A percentile compares a stretch with the other conserved stretches of the same genome.
Evolutionary conservation across 176 grass and related monocot species (phyloP).

Genomic region (Alopecurus myosuroides): DNA sequence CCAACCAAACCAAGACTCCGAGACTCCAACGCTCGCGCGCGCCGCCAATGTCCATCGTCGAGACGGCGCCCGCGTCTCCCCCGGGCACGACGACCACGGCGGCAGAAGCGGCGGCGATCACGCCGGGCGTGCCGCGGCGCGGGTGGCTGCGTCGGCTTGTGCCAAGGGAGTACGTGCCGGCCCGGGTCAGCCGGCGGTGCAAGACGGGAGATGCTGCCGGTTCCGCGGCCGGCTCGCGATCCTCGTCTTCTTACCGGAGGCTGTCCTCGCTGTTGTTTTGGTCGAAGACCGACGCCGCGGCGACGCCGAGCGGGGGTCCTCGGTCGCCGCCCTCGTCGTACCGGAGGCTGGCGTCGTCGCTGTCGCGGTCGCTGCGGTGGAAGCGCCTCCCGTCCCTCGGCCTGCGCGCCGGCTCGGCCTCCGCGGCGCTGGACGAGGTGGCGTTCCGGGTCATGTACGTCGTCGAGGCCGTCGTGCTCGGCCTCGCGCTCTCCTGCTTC

Average conservation of each 20-base stretch:
- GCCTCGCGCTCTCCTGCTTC: slow-evolving; percentile 79
- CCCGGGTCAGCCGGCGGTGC: slow-evolving; percentile 12
- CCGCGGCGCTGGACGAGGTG: slow-evolving; percentile 50
- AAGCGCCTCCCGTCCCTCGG: slow-evolving; percentile 37
- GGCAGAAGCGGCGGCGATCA: not conserved
- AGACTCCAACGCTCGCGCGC: not conserved
- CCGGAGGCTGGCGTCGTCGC: slow-evolving; percentile 35
- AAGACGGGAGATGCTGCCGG: not conserved
- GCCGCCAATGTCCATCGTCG: slow-evolving; percentile 21
- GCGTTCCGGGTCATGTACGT: slow-evolving; percentile 66
- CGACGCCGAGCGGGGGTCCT: not conserved
- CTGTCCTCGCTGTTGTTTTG: slow-evolving; percentile 39
- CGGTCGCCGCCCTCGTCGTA: not conserved
- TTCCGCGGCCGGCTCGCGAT: not conserved
- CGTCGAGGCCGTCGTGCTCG: slow-evolving; percentile 82
- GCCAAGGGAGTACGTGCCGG: slow-evolving; percentile 24
- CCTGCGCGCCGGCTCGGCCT: slow-evolving; percentile 36
- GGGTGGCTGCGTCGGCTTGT: slow-evolving; percentile 41
- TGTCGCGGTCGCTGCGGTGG: slow-evolving; percentile 48
- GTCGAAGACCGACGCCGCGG: not conserved
- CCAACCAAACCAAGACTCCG: not conserved
- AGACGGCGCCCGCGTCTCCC: slow-evolving; percentile 18
- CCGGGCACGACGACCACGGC: not conserved
- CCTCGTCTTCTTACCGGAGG: not conserved
- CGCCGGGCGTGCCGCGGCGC: not conserved